A percentile compares a stretch with the other conserved stretches of the same genome.
Evolutionary conservation across 2,329 filamentous ascomycete species (phyloP).

Genomic region (Kalaharituber pfeilii): DNA sequence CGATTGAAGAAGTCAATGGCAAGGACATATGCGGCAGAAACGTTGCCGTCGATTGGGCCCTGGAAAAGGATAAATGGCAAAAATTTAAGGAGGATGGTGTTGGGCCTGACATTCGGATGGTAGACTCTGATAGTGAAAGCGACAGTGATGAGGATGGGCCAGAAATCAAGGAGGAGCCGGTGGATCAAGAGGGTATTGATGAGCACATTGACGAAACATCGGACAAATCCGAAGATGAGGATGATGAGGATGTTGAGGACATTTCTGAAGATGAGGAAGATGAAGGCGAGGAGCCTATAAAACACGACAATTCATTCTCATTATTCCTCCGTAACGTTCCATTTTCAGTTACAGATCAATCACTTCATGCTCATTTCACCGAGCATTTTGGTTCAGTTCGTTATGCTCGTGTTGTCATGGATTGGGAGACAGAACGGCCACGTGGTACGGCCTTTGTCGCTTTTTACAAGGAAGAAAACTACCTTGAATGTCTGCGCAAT

Average conservation of each 20-base stretch:
- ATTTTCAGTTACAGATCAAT: slow-evolving; percentile 68
- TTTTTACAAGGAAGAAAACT: slow-evolving; percentile 64
- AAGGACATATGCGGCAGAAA: slow-evolving; percentile 75
- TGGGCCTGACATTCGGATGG: slow-evolving; percentile 26
- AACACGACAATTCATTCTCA: slow-evolving; percentile 34
- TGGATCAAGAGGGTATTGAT: slow-evolving; percentile 27
- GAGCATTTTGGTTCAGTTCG: slow-evolving; percentile 63
- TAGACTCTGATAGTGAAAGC: slow-evolving; percentile 38
- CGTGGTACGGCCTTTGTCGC: slow-evolving; percentile 91
- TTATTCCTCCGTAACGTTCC: slow-evolving; percentile 89
- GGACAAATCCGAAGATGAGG: slow-evolving; percentile 29
- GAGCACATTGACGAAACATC: slow-evolving; percentile 28
- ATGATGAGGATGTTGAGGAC: slow-evolving; percentile 28
- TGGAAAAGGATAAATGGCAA: slow-evolving; percentile 78
- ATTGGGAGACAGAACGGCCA: slow-evolving; percentile 66
- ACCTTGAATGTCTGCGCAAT: slow-evolving; percentile 53
- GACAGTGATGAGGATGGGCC: slow-evolving; percentile 32
- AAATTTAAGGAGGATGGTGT: slow-evolving; percentile 34
- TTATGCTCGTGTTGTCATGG: slow-evolving; percentile 82
- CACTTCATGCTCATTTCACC: slow-evolving; percentile 69
- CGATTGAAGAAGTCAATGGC: slow-evolving; percentile 69
- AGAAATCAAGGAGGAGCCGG: slow-evolving; percentile 28
- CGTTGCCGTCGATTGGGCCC: slow-evolving; percentile 90
- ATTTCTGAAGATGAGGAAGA: slow-evolving; percentile 33
- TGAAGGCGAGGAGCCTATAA: slow-evolving; percentile 27